Base-by-base conservation (phyloP, 163 green algal genomes). In the Scenedesmus sp. region DNA sequence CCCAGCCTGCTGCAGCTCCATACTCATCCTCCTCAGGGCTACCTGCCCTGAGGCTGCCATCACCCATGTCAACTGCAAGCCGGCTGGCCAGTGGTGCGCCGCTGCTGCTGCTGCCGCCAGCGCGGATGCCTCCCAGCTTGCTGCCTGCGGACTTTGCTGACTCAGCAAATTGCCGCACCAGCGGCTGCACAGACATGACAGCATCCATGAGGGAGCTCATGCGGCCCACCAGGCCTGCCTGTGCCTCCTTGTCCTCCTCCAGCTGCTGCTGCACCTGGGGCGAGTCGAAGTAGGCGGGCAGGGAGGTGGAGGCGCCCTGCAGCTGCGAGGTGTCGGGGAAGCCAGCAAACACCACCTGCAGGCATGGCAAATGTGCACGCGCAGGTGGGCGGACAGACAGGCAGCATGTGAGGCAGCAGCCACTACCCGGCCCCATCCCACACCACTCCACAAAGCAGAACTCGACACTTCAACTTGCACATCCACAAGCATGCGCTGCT, bases 211-310 rank as follows among this genome's bases (percentile, higher is more conserved):
- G 54, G 5, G 87, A 13, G 60, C 26, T 64, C 15, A 91, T 60
- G 87, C 76, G 52, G 76, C 87, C 87, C 23, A 66, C 26, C 2
- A 91, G 57, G 74, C 87, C 23, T 6, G 73, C 46, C 59, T 54
- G 70, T 34, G n/a, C 59, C 87, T 91, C 76, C 34, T 46, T 59
- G 12, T 86, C 81, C 13, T 87, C 9, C 26, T 86, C 76, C 8
- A 92, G 79, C 46, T 76, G 46, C 81, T 82, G 62, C 88, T 88
- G 62, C 52, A 92, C 88, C 20, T 34, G 54, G 46, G 88, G 81
- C 62, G 26, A 77, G 88, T 88, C 88, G 54, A 88, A 92, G 46
- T 92, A 92, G 55, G 62, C 60, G 46, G 81, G 54, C 23, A 92
- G 88, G 64, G 62, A 62, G 79, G 81, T 26, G 18, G 77, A 87